phyloP scores from a whole-genome alignment of 768 basidiomycete genomes.

The Sarcomyxa edulis region DNA sequence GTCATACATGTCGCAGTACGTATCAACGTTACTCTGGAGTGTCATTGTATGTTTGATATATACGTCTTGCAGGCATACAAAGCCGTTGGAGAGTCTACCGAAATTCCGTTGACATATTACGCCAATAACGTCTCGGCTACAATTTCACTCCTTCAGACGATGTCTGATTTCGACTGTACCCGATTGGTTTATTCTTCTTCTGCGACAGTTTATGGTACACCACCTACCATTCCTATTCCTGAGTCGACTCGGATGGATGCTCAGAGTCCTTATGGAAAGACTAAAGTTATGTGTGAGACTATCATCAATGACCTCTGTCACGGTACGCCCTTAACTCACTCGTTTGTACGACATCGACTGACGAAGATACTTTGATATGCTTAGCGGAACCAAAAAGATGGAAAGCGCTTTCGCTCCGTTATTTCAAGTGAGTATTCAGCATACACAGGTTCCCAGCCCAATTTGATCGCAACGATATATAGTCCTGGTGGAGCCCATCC shows the following conservation, averaged over 20 bases:
- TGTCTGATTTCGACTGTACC: constrained; percentile 79
- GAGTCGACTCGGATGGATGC: constrained; percentile 85
- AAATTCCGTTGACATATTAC: constrained; percentile 92
- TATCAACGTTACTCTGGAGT: constrained; percentile 16
- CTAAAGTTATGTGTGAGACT: constrained; percentile 92
- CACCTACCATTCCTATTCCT: constrained; percentile 88
- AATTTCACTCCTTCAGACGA: constrained; percentile 77
- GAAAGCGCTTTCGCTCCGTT: constrained; percentile 84
- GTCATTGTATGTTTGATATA: constrained; percentile 3
- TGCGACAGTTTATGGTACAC: constrained; percentile 96
- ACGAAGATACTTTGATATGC: no score
- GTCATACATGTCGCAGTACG: constrained; percentile 92
- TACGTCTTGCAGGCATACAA: constrained; percentile 83
- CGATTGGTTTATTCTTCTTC: constrained; percentile 96
- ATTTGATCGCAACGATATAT: background rate
- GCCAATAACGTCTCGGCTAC: constrained; percentile 91
- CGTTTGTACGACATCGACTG: constrained; percentile 8
- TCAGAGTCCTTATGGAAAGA: constrained; percentile 91
- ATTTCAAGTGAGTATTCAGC: constrained; percentile 79
- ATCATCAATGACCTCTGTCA: constrained; percentile 86
- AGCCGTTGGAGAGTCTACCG: constrained; percentile 94
- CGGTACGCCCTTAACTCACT: constrained; percentile 34
- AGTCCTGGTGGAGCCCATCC: constrained; percentile 99
- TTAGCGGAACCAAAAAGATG: constrained; percentile 71
- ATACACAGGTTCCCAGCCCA: background rate